Evolutionary conservation across 208 protist species (phyloP).

Genomic region (Leishmania mexicana): DNA sequence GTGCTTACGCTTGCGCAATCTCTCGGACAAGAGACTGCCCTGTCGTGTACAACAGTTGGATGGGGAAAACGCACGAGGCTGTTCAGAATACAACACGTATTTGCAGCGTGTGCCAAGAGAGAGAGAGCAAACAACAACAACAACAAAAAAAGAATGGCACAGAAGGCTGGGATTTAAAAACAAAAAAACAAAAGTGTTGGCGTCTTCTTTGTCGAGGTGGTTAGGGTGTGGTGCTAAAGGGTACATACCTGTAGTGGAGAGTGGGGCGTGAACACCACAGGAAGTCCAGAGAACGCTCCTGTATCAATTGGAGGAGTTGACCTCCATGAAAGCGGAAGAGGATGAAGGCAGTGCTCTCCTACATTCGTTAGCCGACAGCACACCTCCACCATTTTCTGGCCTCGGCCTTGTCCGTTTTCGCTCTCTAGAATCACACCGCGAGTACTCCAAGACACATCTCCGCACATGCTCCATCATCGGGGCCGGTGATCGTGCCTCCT

Average conservation of each 20-base stretch:
- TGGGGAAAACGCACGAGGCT: not conserved
- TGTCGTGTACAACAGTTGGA: constrained; percentile 7
- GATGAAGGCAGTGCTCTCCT: not conserved
- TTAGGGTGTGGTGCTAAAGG: not conserved
- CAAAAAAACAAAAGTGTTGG: not conserved
- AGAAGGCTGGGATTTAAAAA: not conserved
- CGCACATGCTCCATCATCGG: not conserved
- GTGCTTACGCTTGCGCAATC: not conserved
- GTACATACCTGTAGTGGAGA: not conserved
- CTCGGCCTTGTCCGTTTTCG: not conserved
- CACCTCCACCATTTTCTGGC: not conserved
- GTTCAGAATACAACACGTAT: not conserved
- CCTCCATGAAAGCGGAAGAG: not conserved
- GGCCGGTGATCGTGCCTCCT: not conserved
- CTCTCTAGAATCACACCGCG: not conserved
- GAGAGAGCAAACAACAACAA: no score
- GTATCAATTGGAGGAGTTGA: not conserved
- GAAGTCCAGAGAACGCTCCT: not conserved
- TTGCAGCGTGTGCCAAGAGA: not conserved
- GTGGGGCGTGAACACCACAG: not conserved
- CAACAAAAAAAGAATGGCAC: not conserved
- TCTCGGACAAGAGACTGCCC: not conserved
- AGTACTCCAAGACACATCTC: not conserved
- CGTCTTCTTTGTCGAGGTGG: not conserved
- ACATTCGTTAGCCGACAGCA: not conserved